A percentile compares a stretch with the other conserved stretches of the same genome.
Conservation (phyloP, 164 flowering plant species). For the Vitis labrusca region DNA sequence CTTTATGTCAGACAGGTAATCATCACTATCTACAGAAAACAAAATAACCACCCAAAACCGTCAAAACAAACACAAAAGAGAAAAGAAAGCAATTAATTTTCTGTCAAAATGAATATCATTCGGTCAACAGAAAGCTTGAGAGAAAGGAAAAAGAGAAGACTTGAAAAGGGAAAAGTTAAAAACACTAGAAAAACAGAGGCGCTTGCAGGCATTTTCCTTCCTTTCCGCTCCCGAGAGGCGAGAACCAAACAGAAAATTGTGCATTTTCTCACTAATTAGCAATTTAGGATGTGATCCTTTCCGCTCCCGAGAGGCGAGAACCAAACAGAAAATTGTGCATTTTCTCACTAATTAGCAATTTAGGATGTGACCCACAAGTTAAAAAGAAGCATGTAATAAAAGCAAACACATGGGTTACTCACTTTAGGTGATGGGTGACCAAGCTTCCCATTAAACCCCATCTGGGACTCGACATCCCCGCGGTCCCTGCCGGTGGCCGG, state of each 20-base stretch:
- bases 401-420: constrained; percentile 6
- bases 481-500: constrained; percentile 21
- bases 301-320: not conserved
- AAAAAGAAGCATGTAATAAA: not conserved
- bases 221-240: not conserved
- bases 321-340: not conserved
- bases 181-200: no score
- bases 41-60: constrained; percentile 18
- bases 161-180: no score
- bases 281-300: not conserved
- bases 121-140: not conserved
- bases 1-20: constrained; percentile 16
- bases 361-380: not conserved
- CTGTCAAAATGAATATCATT: not conserved
- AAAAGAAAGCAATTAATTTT: not conserved
- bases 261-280: not conserved
- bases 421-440: constrained; percentile 63
- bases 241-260: not conserved
- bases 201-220: no score
- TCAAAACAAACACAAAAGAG: not conserved
- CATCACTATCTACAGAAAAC: constrained; percentile 7
- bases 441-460: constrained; percentile 43
- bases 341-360: not conserved
- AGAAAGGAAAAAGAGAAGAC: not conserved
- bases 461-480: constrained; percentile 50